Evolutionary conservation across 129 eudicot genomes (phyloP).

Genomic region (Lactuca saligna): DNA sequence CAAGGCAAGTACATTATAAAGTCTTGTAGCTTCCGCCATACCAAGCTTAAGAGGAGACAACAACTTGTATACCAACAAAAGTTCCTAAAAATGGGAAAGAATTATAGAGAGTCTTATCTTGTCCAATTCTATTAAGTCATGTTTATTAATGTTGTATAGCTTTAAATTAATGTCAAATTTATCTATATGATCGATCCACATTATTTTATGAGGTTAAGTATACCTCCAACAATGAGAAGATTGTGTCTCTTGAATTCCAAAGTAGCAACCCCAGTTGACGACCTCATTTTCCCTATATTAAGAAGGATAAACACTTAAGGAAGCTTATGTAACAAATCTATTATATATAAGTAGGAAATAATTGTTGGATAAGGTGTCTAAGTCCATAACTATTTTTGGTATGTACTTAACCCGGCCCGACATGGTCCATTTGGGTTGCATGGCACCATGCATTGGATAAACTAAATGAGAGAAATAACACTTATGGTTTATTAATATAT

Average conservation of each 20-base stretch:
- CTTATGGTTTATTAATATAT: no score
- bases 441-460: no score
- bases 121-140: neutral
- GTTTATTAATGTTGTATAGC: neutral
- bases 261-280: constrained; percentile 9
- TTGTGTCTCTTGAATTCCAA: constrained; percentile 8
- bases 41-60: constrained; percentile 30
- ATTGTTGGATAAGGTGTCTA: no score
- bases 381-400: no score
- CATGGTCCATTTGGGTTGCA: no score
- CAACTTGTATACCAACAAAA: constrained; percentile 15
- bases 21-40: constrained; percentile 14
- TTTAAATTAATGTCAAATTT: neutral
- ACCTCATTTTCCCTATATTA: constrained; percentile 3
- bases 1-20: constrained; percentile 32
- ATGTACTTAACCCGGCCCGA: no score
- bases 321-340: neutral
- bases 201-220: neutral
- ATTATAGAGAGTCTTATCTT: neutral
- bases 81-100: constrained; percentile 30
- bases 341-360: neutral
- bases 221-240: constrained; percentile 14
- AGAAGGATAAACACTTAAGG: constrained; percentile 1
- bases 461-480: no score
- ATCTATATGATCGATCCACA: neutral